A percentile compares a stretch with the other conserved stretches of the same genome.
These are phyloP conservation scores for Pestalotiopsis fici DNA, from an alignment of 2,329 filamentous ascomycete species.

Conservation along the genomic window DNA sequence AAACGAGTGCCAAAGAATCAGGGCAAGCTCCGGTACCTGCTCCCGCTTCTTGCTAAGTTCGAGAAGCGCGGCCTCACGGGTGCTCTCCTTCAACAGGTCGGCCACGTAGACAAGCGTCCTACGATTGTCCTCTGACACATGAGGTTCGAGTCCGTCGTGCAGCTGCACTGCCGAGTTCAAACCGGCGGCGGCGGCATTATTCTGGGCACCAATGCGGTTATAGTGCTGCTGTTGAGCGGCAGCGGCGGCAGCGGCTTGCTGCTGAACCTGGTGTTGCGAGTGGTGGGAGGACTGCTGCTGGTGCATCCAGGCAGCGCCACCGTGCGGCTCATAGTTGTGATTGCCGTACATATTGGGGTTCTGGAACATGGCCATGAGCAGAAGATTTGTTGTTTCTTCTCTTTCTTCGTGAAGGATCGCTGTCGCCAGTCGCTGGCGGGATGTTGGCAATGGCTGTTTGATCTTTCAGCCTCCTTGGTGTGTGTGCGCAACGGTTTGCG, in stretches of 20 bases:
- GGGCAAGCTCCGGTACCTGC: constrained; percentile 91
- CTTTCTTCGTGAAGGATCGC: constrained; percentile 25
- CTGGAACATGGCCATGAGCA: constrained; percentile 53
- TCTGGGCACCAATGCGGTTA: constrained; percentile 70
- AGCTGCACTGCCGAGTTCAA: constrained; percentile 48
- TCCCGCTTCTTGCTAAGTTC: constrained; percentile 98
- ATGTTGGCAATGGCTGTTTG: not conserved
- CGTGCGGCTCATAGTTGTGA: constrained; percentile 64
- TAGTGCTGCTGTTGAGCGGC: constrained; percentile 66
- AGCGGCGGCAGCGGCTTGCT: constrained; percentile 48
- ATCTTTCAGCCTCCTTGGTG: not conserved
- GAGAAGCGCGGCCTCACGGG: constrained; percentile 85
- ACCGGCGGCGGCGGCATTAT: constrained; percentile 39
- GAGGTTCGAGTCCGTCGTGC: constrained; percentile 43
- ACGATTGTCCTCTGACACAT: constrained; percentile 85
- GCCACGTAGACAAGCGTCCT: constrained; percentile 92
- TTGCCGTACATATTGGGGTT: constrained; percentile 65
- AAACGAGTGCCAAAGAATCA: constrained; percentile 98
- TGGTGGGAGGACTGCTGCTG: constrained; percentile 49
- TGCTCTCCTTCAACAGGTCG: constrained; percentile 83
- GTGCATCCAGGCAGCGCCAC: constrained; percentile 65
- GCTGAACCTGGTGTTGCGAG: constrained; percentile 50
- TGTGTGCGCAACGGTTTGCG: not conserved
- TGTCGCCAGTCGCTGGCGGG: not conserved
- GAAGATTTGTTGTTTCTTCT: constrained; percentile 16